phyloP scores from a whole-genome alignment of 345 rosid species.

The Eucalyptus polyanthemos region DNA sequence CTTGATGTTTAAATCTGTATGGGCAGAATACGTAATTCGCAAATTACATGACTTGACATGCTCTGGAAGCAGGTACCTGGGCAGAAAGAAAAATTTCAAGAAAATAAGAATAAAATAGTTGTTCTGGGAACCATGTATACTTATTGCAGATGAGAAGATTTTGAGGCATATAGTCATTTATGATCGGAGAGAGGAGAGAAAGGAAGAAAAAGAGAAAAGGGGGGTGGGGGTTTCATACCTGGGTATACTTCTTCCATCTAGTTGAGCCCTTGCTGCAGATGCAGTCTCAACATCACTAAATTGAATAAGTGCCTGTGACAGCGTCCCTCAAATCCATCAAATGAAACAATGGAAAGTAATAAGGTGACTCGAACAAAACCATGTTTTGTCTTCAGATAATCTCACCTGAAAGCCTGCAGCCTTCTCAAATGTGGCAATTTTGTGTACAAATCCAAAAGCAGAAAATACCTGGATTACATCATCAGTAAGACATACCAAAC shows the following conservation, averaged over 20 bases:
- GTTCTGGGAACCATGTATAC: neutral
- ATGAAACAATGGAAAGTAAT: neutral
- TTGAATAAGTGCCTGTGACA: conserved; percentile 78
- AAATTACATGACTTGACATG: conserved; percentile 64
- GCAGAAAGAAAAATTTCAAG: neutral
- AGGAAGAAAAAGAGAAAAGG: neutral
- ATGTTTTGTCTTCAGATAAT: neutral
- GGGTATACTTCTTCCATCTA: conserved; percentile 98
- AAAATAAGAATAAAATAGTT: neutral
- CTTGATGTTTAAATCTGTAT: conserved; percentile 93
- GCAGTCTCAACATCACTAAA: conserved; percentile 90
- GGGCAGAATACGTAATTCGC: conserved; percentile 94
- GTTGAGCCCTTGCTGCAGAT: conserved; percentile 61
- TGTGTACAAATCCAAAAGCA: conserved; percentile 97
- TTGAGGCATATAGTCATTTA: neutral
- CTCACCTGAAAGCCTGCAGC: conserved; percentile 95
- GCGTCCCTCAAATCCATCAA: neutral
- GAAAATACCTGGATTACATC: conserved; percentile 63
- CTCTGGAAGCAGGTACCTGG: conserved; percentile 84
- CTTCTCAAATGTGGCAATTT: conserved; percentile 94
- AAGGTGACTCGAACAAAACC: neutral
- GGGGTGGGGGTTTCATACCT: conserved; percentile 16
- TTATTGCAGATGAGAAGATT: neutral
- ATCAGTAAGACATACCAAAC: conserved; percentile 10
- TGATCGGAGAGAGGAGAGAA: neutral